Base-by-base conservation (phyloP, 345 rosid genomes). In the Melaleuca quinquenervia region DNA sequence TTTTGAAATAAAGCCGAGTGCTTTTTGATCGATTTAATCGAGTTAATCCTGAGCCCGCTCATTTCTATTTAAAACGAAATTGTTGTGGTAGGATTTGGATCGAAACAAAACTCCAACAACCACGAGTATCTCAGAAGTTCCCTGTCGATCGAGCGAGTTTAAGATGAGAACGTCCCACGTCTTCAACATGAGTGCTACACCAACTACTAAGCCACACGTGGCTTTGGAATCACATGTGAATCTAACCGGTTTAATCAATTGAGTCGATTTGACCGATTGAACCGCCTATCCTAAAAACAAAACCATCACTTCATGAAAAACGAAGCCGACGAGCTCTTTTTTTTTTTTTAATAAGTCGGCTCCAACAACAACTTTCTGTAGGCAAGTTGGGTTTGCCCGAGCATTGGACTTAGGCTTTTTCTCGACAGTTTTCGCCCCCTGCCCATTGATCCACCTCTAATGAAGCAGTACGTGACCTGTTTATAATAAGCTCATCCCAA, bases 41-140 rank as follows among this genome's bases (percentile, higher is more conserved):
- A 64, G 76, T 3, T 64, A 32, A 32, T 32, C 24, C 24, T 16
- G 16, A 29, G 44, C 45, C 0, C 0, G 0, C 11, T 41, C 22
- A 0, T 1, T 64, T 32, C 24, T 16, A 36, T 16, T 32, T 0
- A 29, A 16, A 64, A 29, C 3, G 22, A 8, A 8, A 2, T 9
- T 11, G 1, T 0, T 16, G 0, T 32, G 24, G 22, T 7, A 29
- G 24, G 3, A 64, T 32, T 7, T 1, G 0, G 3, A 8, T 3
- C 1, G 11, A 21, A 53, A 24, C 10, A 7, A 9, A 20, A 20
- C 24, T 53, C 7, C 2, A 20, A 21, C 11, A 53, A 24, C 3
- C 20, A 4, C 0, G 22, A 52, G 18, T 52, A 52, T 52, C 2
- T 18, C 22, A 29, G 27, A 29, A 7, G 2, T 29, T 29, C 4